Percentiles rank a stretch among this genome's conserved stretches.
Conservation (phyloP, 805 yeast species). For the Nakazawaea wyomingensis region DNA sequence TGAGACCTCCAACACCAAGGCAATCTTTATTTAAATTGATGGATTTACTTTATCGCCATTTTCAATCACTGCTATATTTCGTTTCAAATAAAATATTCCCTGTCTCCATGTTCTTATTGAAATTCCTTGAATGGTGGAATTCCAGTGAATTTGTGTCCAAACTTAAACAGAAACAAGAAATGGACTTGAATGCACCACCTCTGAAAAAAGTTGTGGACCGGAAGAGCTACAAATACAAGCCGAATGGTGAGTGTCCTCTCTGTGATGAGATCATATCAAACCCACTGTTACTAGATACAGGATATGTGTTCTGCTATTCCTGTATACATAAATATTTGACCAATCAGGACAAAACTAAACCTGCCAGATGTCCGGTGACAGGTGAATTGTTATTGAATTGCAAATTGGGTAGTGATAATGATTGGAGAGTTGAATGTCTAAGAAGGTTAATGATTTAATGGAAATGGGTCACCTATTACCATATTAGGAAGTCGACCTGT, state of each 20-base stretch:
- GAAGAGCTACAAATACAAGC: conserved; percentile 11
- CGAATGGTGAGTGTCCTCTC: conserved; percentile 50
- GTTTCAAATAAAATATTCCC: conserved; percentile 56
- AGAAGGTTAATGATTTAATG: conserved; percentile 61
- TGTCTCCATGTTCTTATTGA: conserved; percentile 70
- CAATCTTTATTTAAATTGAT: conserved; percentile 27
- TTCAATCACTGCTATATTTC: background rate
- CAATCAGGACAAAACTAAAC: conserved; percentile 37
- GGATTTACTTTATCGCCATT: conserved; percentile 14
- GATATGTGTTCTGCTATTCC: conserved; percentile 82
- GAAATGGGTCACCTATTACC: background rate
- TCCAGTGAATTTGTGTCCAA: conserved; percentile 65
- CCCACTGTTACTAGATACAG: conserved; percentile 89
- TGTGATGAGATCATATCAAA: conserved; percentile 62
- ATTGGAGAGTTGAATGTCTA: conserved; percentile 73
- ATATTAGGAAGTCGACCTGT: background rate
- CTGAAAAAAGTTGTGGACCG: conserved; percentile 22
- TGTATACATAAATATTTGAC: conserved; percentile 69
- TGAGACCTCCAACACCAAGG: conserved; percentile 35
- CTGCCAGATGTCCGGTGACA: conserved; percentile 82
- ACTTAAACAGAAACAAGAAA: conserved; percentile 42
- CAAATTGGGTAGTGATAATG: conserved; percentile 45
- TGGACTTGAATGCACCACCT: conserved; percentile 47
- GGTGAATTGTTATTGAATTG: conserved; percentile 71
- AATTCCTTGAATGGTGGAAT: conserved; percentile 92